Evolutionary conservation across 2,329 filamentous ascomycete genomes (phyloP), one percentile per base, ranked within the genome.

Genomic region (Alternaria burnsii): DNA sequence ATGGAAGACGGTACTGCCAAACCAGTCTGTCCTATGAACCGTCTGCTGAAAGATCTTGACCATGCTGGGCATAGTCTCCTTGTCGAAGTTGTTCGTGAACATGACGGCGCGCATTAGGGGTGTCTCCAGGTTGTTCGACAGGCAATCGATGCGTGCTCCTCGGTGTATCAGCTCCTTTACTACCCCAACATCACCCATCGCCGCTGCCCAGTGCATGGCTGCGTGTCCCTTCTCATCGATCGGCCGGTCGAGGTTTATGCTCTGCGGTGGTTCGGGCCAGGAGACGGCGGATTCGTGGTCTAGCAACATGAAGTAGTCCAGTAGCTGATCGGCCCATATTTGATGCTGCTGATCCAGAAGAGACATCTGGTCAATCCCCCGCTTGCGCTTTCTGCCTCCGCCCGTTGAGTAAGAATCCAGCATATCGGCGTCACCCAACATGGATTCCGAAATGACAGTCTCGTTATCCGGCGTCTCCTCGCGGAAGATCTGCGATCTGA

Each of bases 71-170:
- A 98, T 97, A 0, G 92, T 94, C 68, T 93, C 88, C 80, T 95
- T 97, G 77, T 98, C 95, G 77, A 90, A 95, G 76, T 95, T 97
- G 78, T 99, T 99, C 46, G 94, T 98, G 78, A 98, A 99, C 75
- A 96, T 88, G 57, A 98, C 94, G 6, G 93, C 91, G 43, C 94
- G 90, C 88, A 99, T 97, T 36, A 99, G 87, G 0, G 95, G 94
- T 0, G 95, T 98, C 79, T 98, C 94, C 38, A 83, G 81, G 55
- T 80, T 82, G 62, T 82, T 85, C 1, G 88, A 88, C 62, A 90
- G 85, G 3, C 89, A 88, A 30, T 88, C 87, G 16, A 93, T 84
- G 62, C 88, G 88, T 11, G 94, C 93, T 42, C 91, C 90, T 62
- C 94, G 93, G 41, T 88, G 86, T 70, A 95, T 90, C 18, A 99